Evolutionary conservation across 768 basidiomycete genomes (phyloP), one percentile per base, ranked within the genome.

Genomic region (Xerocomellus chrysenteron): DNA sequence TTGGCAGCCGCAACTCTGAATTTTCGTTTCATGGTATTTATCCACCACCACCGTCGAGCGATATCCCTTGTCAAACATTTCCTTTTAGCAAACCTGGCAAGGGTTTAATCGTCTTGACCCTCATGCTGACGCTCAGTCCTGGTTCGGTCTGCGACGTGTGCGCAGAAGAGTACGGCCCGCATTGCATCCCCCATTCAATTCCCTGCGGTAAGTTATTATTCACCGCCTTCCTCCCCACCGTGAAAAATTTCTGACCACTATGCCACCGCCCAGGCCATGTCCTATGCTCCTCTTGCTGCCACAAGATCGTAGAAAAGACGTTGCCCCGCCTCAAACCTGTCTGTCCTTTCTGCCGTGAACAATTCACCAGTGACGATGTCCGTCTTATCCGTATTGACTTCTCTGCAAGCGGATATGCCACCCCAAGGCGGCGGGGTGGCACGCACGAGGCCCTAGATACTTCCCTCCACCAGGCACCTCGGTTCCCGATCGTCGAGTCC

Each of bases 131-230:
- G 72, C 87, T 92, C 69, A 81, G 77, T 77, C 83, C 87, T 73
- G 87, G 87, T 74, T 90, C 87, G 72, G 80, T 85, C 73, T 92
- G 90, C 85, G 90, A 92, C 80, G 90, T 92, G 69, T 92, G 90
- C 79, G 89, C 89, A 68, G 89, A 91, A 76, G 88, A 91, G 78
- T 92, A 82, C 74, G 86, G 86, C 69, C 77, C 83, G 55, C 85
- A 85, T 65, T 84, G 83, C 71, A 76, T 82, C 59, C 90, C 90
- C 58, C 86, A 91, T 71, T 88, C 83, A 50, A 90, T 92, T 69
- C 86, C 90, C 57, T 92, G 90, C 75, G 90, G 90, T 90, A 50
- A 62, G 56, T 42, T 11, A 4, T 21, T n/a, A 1, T 41, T 30
- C 36, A 82, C 28, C 5, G 73, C 24, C 59, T 59, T 32, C 36